Evolutionary conservation across 306 rosid genomes (phyloP).

Genomic region (Herpetospermum pedunculosum): DNA sequence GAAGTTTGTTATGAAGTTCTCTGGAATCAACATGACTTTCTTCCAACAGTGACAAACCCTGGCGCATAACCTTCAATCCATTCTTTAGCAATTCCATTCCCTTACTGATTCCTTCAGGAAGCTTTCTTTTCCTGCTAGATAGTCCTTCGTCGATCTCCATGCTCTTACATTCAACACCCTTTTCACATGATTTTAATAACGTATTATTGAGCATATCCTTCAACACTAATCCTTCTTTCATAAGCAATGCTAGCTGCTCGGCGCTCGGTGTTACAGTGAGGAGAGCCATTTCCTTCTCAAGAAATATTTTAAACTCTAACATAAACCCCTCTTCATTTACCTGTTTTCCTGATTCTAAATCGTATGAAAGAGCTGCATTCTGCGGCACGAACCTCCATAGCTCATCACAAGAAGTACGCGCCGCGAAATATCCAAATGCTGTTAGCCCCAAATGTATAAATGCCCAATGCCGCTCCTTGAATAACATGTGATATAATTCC

Average conservation of each 20-base stretch:
- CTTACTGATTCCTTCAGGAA: conserved; percentile 52
- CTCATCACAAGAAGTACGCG: conserved; percentile 40
- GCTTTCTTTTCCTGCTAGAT: conserved; percentile 57
- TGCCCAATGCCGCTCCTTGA: conserved; percentile 84
- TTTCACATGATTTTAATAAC: conserved; percentile 24
- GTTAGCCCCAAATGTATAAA: conserved; percentile 54
- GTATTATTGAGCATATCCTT: conserved; percentile 40
- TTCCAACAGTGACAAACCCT: conserved; percentile 61
- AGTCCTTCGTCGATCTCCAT: conserved; percentile 34
- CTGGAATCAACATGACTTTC: conserved; percentile 28
- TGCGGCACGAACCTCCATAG: conserved; percentile 79
- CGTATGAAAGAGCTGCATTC: conserved; percentile 75
- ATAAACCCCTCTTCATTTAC: conserved; percentile 44
- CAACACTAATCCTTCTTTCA: conserved; percentile 52
- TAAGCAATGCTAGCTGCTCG: conserved; percentile 54
- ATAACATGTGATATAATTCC: conserved; percentile 59
- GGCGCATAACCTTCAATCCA: conserved; percentile 59
- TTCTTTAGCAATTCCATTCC: conserved; percentile 67
- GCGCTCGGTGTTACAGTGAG: conserved; percentile 32
- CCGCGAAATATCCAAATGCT: conserved; percentile 70
- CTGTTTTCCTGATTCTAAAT: conserved; percentile 41
- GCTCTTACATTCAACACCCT: conserved; percentile 21
- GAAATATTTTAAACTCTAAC: conserved; percentile 46
- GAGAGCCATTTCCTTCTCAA: conserved; percentile 61
- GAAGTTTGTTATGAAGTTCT: conserved; percentile 38